Evolutionary conservation across 768 basidiomycete genomes (phyloP).

Genomic region (Phanerochaete sordida): DNA sequence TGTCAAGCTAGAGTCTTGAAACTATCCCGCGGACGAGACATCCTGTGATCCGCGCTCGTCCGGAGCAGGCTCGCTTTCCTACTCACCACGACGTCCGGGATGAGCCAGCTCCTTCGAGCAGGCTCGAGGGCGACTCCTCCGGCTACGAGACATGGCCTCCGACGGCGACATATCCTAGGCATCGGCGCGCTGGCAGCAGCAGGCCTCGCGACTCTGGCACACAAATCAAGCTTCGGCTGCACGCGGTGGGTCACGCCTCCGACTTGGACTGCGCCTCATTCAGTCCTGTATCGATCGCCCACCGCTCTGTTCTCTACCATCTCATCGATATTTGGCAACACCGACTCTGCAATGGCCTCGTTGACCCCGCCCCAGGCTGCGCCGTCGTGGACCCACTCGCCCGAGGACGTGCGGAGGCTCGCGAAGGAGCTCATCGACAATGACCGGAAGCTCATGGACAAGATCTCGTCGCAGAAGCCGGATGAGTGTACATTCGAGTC

Average conservation of each 20-base stretch:
- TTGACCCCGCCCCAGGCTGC: conserved; percentile 64
- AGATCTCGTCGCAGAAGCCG: conserved; percentile 52
- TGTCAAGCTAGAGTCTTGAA: background rate
- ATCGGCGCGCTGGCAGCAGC: conserved; percentile 15
- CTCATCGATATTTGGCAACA: conserved; percentile 6
- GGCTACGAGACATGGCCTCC: background rate
- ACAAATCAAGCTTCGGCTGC: conserved; percentile 13
- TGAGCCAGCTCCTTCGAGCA: conserved; percentile 9
- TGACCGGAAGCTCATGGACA: conserved; percentile 53
- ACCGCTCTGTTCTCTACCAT: conserved; percentile 22
- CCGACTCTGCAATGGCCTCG: conserved; percentile 34
- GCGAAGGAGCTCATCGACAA: conserved; percentile 58
- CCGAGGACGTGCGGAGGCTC: conserved; percentile 53
- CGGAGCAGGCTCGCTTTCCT: background rate
- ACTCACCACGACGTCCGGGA: conserved; percentile 1
- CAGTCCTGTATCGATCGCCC: conserved; percentile 22
- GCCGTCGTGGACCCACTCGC: conserved; percentile 62
- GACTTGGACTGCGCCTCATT: background rate
- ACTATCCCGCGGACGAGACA: background rate
- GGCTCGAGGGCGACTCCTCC: conserved; percentile 2
- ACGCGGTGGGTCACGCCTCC: conserved; percentile 14
- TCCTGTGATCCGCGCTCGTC: background rate
- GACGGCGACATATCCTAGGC: conserved; percentile 8
- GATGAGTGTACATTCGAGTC: conserved; percentile 64
- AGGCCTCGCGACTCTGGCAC: conserved; percentile 14